These are phyloP conservation scores for Spergularia azorica DNA, from an alignment of 179 eudicot genomes.

Conservation along the genomic window DNA sequence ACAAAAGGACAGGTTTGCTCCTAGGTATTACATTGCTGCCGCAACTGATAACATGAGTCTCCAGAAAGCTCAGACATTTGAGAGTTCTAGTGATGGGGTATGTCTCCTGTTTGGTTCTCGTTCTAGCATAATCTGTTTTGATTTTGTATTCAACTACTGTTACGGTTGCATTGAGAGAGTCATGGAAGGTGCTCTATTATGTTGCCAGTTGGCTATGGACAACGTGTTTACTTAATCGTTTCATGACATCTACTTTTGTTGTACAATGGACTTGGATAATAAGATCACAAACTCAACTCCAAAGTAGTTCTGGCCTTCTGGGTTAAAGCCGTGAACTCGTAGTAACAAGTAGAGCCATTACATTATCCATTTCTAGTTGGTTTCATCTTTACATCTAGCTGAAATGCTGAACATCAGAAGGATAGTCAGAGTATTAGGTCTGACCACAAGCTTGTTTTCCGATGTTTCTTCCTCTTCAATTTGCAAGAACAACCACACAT, in stretches of 20 bases:
- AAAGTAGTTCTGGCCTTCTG: too few species aligned
- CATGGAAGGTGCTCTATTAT: background rate
- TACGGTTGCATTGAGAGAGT: background rate
- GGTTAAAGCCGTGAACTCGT: too few species aligned
- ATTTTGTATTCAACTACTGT: background rate
- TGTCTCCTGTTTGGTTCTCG: background rate
- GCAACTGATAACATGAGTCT: constrained; percentile 96
- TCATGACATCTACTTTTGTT: too few species aligned
- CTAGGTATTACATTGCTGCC: constrained; percentile 85
- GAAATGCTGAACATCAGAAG: background rate
- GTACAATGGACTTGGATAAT: too few species aligned
- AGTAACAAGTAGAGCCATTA: too few species aligned
- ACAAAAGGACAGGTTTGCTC: constrained; percentile 61
- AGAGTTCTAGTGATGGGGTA: constrained; percentile 63
- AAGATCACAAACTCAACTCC: too few species aligned
- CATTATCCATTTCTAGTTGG: too few species aligned
- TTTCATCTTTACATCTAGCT: background rate
- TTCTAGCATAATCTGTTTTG: background rate
- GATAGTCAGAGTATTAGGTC: background rate
- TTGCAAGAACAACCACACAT: background rate
- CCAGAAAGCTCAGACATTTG: constrained; percentile 76
- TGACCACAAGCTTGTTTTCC: background rate
- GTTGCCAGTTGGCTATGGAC: background rate
- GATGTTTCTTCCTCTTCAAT: background rate
- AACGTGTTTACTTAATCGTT: too few species aligned